These are phyloP conservation scores for Apiotrichum brassicae DNA, from an alignment of 1,284 basidiomycete species.

Conservation along the genomic window DNA sequence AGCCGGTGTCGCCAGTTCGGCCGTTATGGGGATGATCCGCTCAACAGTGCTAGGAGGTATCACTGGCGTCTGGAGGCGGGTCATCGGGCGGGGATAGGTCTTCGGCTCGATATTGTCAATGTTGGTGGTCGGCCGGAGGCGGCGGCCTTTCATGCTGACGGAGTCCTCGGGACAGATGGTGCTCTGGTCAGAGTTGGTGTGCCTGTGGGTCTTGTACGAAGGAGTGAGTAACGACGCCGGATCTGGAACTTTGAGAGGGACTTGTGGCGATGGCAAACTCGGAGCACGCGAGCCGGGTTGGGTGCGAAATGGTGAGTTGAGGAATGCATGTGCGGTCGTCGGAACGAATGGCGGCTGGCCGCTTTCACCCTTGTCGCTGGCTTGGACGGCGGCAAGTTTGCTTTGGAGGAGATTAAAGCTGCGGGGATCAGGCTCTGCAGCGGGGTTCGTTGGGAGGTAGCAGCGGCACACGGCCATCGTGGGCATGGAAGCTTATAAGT, in stretches of 20 bases:
- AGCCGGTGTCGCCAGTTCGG: background rate
- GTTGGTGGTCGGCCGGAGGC: no score
- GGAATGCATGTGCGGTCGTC: background rate
- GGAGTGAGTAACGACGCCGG: no score
- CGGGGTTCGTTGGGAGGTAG: no score
- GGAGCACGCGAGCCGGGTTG: no score
- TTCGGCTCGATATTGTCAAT: background rate
- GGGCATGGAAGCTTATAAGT: no score
- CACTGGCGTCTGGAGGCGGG: background rate
- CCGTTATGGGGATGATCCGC: background rate
- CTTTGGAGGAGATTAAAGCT: background rate
- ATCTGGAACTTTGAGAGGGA: no score
- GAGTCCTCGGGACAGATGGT: conserved; percentile 3
- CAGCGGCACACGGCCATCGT: no score
- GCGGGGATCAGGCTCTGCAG: no score
- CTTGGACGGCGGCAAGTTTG: background rate
- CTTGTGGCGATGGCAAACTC: background rate
- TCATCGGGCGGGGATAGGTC: conserved; percentile 1
- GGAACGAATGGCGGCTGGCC: background rate
- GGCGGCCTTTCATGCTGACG: background rate
- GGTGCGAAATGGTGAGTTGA: background rate
- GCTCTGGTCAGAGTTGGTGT: background rate
- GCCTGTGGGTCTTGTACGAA: background rate
- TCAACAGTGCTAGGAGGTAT: background rate
- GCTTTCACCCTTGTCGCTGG: no score